phyloP scores from a whole-genome alignment of 805 yeast species.

The Ogataea henricii region DNA sequence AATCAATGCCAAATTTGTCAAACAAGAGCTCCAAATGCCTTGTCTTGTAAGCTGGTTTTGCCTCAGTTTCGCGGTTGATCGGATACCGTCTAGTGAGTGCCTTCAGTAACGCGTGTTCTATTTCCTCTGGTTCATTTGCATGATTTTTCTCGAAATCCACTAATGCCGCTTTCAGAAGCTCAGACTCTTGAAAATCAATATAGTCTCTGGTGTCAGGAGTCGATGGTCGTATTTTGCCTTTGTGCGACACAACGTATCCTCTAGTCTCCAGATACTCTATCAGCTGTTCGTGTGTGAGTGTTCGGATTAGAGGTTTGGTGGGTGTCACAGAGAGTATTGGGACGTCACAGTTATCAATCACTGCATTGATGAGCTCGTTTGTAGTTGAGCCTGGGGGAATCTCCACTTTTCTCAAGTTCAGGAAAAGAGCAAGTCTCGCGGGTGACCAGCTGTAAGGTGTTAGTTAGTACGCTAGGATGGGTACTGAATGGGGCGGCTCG shows the following conservation, averaged over 20 bases:
- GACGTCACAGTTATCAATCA: not conserved
- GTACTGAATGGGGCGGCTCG: too few species aligned
- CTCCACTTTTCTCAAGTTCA: not conserved
- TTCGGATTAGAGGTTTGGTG: not conserved
- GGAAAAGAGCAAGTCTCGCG: conserved; percentile 4
- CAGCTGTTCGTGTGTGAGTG: conserved; percentile 4
- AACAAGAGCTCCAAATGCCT: too few species aligned
- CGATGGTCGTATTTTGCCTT: conserved; percentile 4
- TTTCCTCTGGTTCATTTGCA: too few species aligned
- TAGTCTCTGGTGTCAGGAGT: not conserved
- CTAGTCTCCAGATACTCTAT: not conserved
- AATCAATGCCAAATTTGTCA: too few species aligned
- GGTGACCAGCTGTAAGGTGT: too few species aligned
- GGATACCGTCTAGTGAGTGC: too few species aligned
- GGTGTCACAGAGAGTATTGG: conserved; percentile 1
- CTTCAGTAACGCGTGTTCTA: too few species aligned
- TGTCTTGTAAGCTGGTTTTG: too few species aligned
- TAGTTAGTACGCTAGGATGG: too few species aligned
- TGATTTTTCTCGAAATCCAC: not conserved
- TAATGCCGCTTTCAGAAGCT: not conserved
- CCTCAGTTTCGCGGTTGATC: too few species aligned
- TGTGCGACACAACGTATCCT: conserved; percentile 1
- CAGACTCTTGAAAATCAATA: conserved; percentile 4
- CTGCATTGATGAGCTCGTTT: not conserved
- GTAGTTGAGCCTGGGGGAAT: not conserved